phyloP scores from a whole-genome alignment of 805 yeast species.

The Ogataea polymorpha region DNA sequence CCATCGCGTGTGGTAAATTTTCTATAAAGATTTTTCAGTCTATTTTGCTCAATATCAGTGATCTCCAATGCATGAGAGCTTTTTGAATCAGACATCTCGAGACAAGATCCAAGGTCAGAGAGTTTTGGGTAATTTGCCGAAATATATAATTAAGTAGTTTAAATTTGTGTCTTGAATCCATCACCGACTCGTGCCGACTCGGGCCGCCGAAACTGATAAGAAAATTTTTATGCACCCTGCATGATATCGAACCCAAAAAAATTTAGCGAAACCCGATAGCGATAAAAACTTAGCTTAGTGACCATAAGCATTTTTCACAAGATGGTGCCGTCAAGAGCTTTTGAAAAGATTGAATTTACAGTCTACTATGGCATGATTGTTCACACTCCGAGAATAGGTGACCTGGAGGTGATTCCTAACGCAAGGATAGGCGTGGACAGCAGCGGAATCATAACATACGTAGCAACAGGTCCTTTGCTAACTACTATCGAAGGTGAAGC shows the following conservation, averaged over 20 bases:
- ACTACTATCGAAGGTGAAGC: slow-evolving; percentile 7
- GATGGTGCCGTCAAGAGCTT: slow-evolving; percentile 4
- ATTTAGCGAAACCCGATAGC: too few relatives aligned
- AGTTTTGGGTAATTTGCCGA: background rate
- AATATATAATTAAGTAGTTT: background rate
- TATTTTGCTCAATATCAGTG: too few relatives aligned
- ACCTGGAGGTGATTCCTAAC: slow-evolving; percentile 48
- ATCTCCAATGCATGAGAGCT: too few relatives aligned
- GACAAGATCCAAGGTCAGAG: background rate
- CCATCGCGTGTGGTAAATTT: slow-evolving; percentile 45
- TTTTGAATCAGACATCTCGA: too few relatives aligned
- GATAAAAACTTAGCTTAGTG: too few relatives aligned
- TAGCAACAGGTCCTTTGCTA: slow-evolving; percentile 1
- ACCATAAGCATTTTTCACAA: too few relatives aligned
- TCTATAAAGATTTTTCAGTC: background rate
- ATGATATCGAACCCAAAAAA: background rate
- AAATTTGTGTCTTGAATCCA: background rate
- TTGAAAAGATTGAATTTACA: slow-evolving; percentile 23
- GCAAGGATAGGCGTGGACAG: slow-evolving; percentile 58
- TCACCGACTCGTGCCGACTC: slow-evolving; percentile 8
- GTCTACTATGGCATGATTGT: slow-evolving; percentile 62
- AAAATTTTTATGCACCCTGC: background rate
- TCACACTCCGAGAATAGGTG: slow-evolving; percentile 59
- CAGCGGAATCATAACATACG: slow-evolving; percentile 47
- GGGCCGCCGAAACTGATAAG: slow-evolving; percentile 4